Percentiles rank a stretch among this genome's conserved stretches.
These are phyloP conservation scores for Stereum hirsutum DNA, from an alignment of 1,284 basidiomycete genomes.

Conservation along the genomic window DNA sequence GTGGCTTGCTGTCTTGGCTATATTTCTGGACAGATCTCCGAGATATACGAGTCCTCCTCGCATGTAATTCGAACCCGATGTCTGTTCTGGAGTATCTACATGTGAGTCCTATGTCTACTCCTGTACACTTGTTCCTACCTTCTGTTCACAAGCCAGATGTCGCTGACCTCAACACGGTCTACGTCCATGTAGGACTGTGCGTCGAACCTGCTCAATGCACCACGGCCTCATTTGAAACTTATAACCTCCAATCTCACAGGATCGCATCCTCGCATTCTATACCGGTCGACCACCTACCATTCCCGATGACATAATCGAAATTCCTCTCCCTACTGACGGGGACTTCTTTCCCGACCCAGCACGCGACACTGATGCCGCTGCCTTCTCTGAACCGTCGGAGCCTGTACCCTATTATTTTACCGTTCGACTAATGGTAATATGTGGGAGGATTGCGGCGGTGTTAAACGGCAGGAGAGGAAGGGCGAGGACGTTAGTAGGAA, in stretches of 20 bases:
- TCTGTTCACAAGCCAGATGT: too few relatives aligned
- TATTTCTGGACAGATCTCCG: constrained; percentile 14
- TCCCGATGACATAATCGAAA: constrained; percentile 30
- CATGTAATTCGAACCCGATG: constrained; percentile 25
- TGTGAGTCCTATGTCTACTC: constrained; percentile 15
- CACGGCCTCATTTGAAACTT: too few relatives aligned
- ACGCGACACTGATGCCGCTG: constrained; percentile 15
- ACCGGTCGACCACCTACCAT: constrained; percentile 23
- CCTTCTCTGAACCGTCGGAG: constrained; percentile 18
- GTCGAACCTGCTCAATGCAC: too few relatives aligned
- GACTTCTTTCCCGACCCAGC: constrained; percentile 28
- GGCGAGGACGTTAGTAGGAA: constrained; percentile 23
- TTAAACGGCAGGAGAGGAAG: constrained; percentile 28
- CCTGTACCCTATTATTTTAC: constrained; percentile 28
- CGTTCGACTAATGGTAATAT: constrained; percentile 30
- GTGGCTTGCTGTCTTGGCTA: too few relatives aligned
- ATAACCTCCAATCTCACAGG: too few relatives aligned
- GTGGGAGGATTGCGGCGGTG: constrained; percentile 25
- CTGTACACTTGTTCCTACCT: too few relatives aligned
- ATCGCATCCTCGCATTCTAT: constrained; percentile 28
- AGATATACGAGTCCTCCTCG: constrained; percentile 27
- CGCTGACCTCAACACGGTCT: too few relatives aligned
- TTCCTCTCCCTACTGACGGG: constrained; percentile 27
- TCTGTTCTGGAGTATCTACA: constrained; percentile 28
- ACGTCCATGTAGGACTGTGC: too few relatives aligned